These are phyloP conservation scores for Fusarium pilosicola DNA, from an alignment of 2,329 filamentous ascomycete species.

Conservation along the genomic window DNA sequence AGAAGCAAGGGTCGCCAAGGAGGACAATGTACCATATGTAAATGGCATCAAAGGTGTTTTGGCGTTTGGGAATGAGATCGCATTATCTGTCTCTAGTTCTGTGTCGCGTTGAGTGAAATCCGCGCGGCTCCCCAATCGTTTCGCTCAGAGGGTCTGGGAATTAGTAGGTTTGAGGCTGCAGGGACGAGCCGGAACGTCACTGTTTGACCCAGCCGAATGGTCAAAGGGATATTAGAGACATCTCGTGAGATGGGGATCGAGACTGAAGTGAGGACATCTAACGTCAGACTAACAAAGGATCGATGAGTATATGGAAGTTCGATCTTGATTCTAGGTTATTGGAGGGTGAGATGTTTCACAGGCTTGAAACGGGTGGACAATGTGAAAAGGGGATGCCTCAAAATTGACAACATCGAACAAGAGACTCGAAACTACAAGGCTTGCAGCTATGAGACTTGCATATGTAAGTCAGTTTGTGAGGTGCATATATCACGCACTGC, in stretches of 20 bases:
- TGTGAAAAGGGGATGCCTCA: conserved; percentile 4
- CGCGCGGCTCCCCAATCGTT: neutral
- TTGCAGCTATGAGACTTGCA: conserved; percentile 13
- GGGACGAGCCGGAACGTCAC: conserved; percentile 31
- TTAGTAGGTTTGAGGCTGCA: conserved; percentile 15
- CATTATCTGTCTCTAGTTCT: conserved; percentile 3
- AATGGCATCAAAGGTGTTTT: conserved; percentile 26
- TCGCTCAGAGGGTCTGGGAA: neutral
- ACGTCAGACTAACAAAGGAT: conserved; percentile 3
- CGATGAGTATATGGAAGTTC: conserved; percentile 32
- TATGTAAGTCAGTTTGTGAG: neutral
- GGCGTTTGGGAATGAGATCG: conserved; percentile 21
- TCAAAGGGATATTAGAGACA: conserved; percentile 6
- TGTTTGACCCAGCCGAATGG: conserved; percentile 13
- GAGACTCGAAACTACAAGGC: conserved; percentile 3
- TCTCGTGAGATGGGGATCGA: conserved; percentile 8
- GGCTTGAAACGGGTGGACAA: conserved; percentile 9
- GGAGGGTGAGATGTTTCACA: conserved; percentile 34
- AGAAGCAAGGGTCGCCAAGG: conserved; percentile 27
- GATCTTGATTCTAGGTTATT: conserved; percentile 23
- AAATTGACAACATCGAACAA: conserved; percentile 4
- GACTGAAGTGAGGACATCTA: conserved; percentile 14
- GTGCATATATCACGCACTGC: conserved; percentile 13
- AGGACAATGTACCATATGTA: conserved; percentile 21
- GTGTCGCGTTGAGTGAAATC: neutral